Evolutionary conservation across 192 early-diverging fungal species (phyloP).

Genomic region (Umbelopsis vinacea): DNA sequence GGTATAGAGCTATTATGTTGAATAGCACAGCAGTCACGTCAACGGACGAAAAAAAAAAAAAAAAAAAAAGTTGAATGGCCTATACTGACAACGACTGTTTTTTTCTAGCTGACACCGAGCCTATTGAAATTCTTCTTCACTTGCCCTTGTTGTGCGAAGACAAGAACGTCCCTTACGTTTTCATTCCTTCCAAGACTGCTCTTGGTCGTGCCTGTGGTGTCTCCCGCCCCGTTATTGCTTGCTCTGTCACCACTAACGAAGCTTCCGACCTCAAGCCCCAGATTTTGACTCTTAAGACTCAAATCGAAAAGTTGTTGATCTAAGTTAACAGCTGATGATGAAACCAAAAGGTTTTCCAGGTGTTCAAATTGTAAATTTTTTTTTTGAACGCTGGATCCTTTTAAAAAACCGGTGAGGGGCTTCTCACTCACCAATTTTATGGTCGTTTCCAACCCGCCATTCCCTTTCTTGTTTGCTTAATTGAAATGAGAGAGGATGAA

Average conservation of each 20-base stretch:
- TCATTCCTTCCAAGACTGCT: constrained; percentile 95
- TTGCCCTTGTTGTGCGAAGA: constrained; percentile 98
- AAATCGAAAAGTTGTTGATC: constrained; percentile 94
- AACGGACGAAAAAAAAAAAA: background rate
- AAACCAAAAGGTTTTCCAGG: background rate
- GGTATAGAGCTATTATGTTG: background rate
- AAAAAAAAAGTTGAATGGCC: background rate
- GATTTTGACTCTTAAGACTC: constrained; percentile 86
- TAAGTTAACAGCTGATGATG: constrained; percentile 45
- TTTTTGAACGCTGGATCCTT: background rate
- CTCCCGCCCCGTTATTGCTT: constrained; percentile 89
- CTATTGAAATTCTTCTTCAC: constrained; percentile 97
- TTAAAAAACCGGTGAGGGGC: constrained; percentile 23
- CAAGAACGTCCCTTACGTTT: constrained; percentile 99
- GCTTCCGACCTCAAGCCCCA: constrained; percentile 93
- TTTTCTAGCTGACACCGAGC: constrained; percentile 87
- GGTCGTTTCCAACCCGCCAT: background rate
- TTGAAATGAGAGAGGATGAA: background rate
- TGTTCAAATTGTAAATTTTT: too few species aligned
- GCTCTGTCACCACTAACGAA: constrained; percentile 97
- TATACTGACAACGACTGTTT: background rate
- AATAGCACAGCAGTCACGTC: background rate
- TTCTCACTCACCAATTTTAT: constrained; percentile 16
- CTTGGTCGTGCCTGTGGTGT: constrained; percentile 98
- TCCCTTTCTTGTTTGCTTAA: background rate